Evolutionary conservation across 129 eudicot species (phyloP), one percentile per base, ranked within the genome.

Genomic region (Kitagawia praeruptora): DNA sequence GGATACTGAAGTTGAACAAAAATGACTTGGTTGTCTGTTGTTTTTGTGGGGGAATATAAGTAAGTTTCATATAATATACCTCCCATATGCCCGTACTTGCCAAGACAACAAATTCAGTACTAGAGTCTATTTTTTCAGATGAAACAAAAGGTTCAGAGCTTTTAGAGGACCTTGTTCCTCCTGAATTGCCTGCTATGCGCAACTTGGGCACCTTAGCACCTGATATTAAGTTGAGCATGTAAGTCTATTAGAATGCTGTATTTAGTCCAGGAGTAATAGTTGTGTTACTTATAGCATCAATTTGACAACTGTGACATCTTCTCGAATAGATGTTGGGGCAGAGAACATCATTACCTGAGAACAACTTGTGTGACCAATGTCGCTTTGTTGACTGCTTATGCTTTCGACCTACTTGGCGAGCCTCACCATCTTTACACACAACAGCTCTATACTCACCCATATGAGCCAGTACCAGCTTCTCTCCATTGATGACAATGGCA

Each of bases 1-100:
- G 9, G 58, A 46, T 11, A 27, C 15, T 75, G 77, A 45, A 73
- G 37, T 42, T 73, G 39, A 3, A 5, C 34, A 15, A 27, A 67
- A 73, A 13, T 23, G 15, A 19, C 51, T 40, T 42, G 27, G 27
- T 7, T 9, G 49, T n/a, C 31, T 25, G 31, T 74, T 74, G 27
- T 25, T 74, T 25, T 74, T 61, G 28, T 2, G 75, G 34, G 31
- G 54, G 44, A 14, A 3, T 0, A n/a, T 61, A 34, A 4, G 69
- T 0, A 61, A 61, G 34, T 61, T 58, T 78, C 18, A 56, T 67
- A 11, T 42, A 19, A 63, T 11, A 75, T 89, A 86, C 93, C 90
- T 86, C 87, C 87, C 88, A 89, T 63, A 89, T 81, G 67, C 93
- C 93, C 66, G 76, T 47, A 40, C 87, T 84, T 21, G 85, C 90